These are phyloP conservation scores for Sarocladium oryzae DNA, from an alignment of 2,329 filamentous ascomycete species.

Conservation along the genomic window DNA sequence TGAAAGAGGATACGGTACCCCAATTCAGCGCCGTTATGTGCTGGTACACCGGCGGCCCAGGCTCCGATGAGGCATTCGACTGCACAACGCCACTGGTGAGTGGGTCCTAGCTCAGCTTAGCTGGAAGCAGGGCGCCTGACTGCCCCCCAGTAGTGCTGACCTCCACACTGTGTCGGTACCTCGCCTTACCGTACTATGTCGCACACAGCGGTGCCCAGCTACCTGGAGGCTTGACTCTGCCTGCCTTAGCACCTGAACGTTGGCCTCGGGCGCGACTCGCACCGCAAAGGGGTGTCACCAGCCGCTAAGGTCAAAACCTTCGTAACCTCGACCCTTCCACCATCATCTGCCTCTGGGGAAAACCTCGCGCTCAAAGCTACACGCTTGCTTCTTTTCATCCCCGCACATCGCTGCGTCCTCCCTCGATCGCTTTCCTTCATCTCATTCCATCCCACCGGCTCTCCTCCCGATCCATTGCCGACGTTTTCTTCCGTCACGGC, in stretches of 20 bases:
- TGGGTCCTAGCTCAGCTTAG: constrained; percentile 2
- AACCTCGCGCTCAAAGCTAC: constrained; percentile 6
- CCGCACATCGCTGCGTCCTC: constrained; percentile 8
- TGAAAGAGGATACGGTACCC: constrained; percentile 1
- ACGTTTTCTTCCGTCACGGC: constrained; percentile 8
- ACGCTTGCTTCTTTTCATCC: constrained; percentile 13
- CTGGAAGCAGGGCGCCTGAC: constrained; percentile 5
- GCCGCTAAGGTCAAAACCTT: constrained; percentile 29
- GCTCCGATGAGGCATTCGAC: not conserved
- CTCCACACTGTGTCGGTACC: not conserved
- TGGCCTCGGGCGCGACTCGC: not conserved
- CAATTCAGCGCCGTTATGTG: not conserved
- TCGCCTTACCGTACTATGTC: not conserved
- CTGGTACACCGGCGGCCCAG: not conserved
- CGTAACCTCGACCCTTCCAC: constrained; percentile 27
- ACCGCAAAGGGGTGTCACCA: constrained; percentile 8
- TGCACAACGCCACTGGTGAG: not conserved
- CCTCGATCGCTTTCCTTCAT: constrained; percentile 3
- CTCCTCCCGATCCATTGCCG: constrained; percentile 7
- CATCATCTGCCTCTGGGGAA: constrained; percentile 8
- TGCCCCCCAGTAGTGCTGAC: not conserved
- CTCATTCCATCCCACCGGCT: constrained; percentile 5
- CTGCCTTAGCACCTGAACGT: not conserved
- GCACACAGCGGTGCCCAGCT: not conserved
- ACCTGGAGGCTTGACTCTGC: not conserved